Percentiles rank a stretch among this genome's conserved stretches.
These are phyloP conservation scores for Omphalea diandra DNA, from an alignment of 441 rosid species.

Conservation along the genomic window DNA sequence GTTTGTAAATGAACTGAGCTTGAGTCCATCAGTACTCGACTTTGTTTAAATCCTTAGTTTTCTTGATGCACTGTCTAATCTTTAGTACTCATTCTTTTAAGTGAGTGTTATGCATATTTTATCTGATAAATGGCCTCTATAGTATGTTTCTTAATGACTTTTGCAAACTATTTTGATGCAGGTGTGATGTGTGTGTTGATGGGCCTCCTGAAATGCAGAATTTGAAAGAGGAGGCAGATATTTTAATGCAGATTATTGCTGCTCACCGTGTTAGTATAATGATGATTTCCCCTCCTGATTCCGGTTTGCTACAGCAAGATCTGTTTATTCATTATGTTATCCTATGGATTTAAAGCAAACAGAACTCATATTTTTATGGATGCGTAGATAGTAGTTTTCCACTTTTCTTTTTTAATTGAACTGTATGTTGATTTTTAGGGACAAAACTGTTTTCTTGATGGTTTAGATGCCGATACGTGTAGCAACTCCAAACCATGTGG, in stretches of 20 bases:
- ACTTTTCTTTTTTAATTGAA: background rate
- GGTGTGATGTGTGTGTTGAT: conserved; percentile 77
- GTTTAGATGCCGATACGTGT: conserved; percentile 40
- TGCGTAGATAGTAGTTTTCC: background rate
- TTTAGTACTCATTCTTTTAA: background rate
- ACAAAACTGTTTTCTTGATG: conserved; percentile 27
- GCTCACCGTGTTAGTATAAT: conserved; percentile 48
- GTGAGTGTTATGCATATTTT: background rate
- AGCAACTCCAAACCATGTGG: conserved; percentile 30
- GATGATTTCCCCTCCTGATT: background rate
- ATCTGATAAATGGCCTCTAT: background rate
- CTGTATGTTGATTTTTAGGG: conserved; percentile 36
- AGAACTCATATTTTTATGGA: background rate
- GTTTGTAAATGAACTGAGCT: no score
- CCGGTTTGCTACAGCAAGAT: background rate
- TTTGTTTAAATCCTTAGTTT: no score
- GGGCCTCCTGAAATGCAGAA: conserved; percentile 68
- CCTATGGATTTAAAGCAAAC: background rate
- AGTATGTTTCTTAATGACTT: conserved; percentile 4
- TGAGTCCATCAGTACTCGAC: no score
- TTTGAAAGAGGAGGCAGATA: conserved; percentile 63
- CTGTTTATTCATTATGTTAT: background rate
- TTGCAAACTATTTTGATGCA: conserved; percentile 29
- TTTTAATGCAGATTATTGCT: conserved; percentile 64
- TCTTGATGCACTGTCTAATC: no score